These are phyloP conservation scores for Clitoria ternatea DNA, from an alignment of 306 rosid genomes.

Conservation along the genomic window DNA sequence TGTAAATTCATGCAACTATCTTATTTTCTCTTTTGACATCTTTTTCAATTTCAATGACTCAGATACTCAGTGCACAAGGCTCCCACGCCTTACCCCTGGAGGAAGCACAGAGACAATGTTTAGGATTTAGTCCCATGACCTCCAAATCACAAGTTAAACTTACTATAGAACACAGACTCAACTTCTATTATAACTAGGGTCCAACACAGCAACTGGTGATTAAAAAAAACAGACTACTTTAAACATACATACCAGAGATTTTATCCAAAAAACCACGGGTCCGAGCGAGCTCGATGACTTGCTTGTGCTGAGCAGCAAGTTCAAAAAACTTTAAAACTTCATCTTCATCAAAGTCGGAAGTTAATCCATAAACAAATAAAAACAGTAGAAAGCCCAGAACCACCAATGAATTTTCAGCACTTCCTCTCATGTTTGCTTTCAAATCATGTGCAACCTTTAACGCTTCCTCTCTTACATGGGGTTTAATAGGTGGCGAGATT, in stretches of 20 bases:
- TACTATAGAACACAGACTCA: too few relatives aligned
- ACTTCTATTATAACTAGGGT: too few relatives aligned
- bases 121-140: too few relatives aligned
- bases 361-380: constrained; percentile 39
- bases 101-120: too few relatives aligned
- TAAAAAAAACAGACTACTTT: not conserved
- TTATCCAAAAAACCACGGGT: constrained; percentile 38
- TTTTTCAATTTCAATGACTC: not conserved
- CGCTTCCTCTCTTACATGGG: constrained; percentile 44
- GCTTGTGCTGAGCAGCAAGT: constrained; percentile 35
- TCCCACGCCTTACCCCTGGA: too few relatives aligned
- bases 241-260: constrained; percentile 42
- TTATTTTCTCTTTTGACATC: not conserved
- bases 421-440: constrained; percentile 30
- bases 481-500: constrained; percentile 38
- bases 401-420: constrained; percentile 31
- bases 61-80: too few relatives aligned
- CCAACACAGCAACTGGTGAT: too few relatives aligned
- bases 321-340: constrained; percentile 49
- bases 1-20: not conserved
- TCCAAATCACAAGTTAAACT: too few relatives aligned
- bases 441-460: constrained; percentile 42
- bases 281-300: constrained; percentile 35
- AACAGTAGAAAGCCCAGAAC: constrained; percentile 50
- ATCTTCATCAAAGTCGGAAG: constrained; percentile 29